These are phyloP conservation scores for Brassica juncea DNA, from an alignment of 345 rosid species.

Conservation along the genomic window DNA sequence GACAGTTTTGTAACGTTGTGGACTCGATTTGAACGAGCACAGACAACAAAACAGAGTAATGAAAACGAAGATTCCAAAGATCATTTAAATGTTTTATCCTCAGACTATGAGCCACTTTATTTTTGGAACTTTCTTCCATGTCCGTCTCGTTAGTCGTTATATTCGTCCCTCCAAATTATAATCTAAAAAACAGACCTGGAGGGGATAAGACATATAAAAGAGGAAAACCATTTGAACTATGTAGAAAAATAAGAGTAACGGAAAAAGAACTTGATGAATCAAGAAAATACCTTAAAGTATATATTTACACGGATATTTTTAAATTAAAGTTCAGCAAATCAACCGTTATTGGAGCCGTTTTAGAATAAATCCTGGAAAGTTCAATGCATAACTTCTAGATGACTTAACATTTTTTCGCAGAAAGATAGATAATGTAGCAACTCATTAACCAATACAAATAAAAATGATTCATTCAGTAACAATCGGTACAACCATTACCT, in stretches of 20 bases:
- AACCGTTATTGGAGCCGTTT: slow-evolving; percentile 19
- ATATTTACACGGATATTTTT: slow-evolving; percentile 9
- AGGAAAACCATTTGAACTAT: slow-evolving; percentile 25
- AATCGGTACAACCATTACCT: not conserved
- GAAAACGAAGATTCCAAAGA: slow-evolving; percentile 41
- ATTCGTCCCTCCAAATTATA: slow-evolving; percentile 4
- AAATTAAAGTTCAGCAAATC: slow-evolving; percentile 8
- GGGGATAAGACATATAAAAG: slow-evolving; percentile 8
- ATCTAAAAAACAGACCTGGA: not conserved
- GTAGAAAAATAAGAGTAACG: not conserved
- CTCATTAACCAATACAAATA: not conserved
- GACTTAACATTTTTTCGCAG: not conserved
- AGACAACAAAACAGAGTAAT: slow-evolving; percentile 16
- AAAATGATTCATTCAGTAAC: not conserved
- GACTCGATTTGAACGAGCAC: slow-evolving; percentile 26
- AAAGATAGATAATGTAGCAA: not conserved
- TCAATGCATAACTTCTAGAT: not conserved
- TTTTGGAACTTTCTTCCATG: slow-evolving; percentile 28
- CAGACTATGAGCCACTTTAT: slow-evolving; percentile 27
- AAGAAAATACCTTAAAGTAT: slow-evolving; percentile 11
- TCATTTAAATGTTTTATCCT: slow-evolving; percentile 23
- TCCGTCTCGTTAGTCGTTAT: not conserved
- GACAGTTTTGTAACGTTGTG: slow-evolving; percentile 30
- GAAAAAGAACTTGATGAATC: slow-evolving; percentile 17
- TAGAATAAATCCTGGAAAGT: not conserved